Evolutionary conservation across 2,329 filamentous ascomycete genomes (phyloP).

Genomic region (Neonectria sp.): DNA sequence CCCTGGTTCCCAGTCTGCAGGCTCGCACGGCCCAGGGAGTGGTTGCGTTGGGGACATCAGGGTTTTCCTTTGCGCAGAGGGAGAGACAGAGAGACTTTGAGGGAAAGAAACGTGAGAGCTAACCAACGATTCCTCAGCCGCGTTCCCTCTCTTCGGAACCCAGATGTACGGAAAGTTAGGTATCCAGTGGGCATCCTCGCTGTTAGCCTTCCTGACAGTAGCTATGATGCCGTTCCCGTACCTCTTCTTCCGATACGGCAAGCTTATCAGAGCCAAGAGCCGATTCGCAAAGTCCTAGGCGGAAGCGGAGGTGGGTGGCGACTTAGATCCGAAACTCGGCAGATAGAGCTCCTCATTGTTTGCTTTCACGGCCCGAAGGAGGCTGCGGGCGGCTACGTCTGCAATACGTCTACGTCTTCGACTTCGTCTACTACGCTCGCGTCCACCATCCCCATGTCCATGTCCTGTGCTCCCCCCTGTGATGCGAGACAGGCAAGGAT

Average conservation of each 20-base stretch:
- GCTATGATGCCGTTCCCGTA: conserved; percentile 76
- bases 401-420: background rate
- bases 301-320: background rate
- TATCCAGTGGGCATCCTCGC: conserved; percentile 77
- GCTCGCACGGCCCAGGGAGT: conserved; percentile 7
- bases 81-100: conserved; percentile 4
- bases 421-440: background rate
- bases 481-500: background rate
- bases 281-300: conserved; percentile 62
- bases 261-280: conserved; percentile 68
- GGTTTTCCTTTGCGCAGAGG: conserved; percentile 1
- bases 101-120: conserved; percentile 26
- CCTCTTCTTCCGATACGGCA: conserved; percentile 74
- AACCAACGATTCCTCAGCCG: conserved; percentile 62
- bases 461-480: background rate
- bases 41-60: conserved; percentile 4
- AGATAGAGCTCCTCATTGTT: conserved; percentile 16
- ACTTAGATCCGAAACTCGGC: conserved; percentile 19
- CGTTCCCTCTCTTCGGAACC: conserved; percentile 82
- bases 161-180: conserved; percentile 81
- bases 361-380: conserved; percentile 14
- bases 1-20: conserved; percentile 18
- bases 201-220: conserved; percentile 74
- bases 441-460: background rate
- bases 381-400: background rate